Percentiles rank a stretch among this genome's conserved stretches.
These are phyloP conservation scores for Solanum okadae DNA, from an alignment of 257 asterid genomes.

Conservation along the genomic window DNA sequence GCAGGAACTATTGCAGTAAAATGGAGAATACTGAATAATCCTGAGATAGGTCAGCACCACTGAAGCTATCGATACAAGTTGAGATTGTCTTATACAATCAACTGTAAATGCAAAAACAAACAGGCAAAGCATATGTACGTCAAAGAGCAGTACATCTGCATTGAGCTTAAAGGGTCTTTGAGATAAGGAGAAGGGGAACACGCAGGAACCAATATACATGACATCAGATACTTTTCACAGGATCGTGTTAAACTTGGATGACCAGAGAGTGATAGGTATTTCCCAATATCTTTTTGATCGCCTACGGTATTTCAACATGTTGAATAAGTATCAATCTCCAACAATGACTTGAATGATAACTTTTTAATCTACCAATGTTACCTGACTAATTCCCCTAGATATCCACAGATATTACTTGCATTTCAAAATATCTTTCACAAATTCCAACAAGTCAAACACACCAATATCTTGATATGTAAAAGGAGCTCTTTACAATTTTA, in stretches of 20 bases:
- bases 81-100: not conserved
- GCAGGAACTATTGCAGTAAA: not conserved
- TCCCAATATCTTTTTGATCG: not conserved
- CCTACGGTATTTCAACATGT: not conserved
- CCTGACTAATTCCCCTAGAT: not conserved
- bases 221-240: not conserved
- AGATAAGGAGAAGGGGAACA: not conserved
- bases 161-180: not conserved
- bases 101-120: not conserved
- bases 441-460: not conserved
- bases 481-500: not conserved
- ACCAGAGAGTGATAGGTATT: not conserved
- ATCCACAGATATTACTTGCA: not conserved
- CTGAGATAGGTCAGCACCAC: not conserved
- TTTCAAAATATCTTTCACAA: not conserved
- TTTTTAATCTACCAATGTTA: not conserved
- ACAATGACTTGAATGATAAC: not conserved
- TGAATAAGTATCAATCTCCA: not conserved
- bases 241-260: not conserved
- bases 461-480: not conserved
- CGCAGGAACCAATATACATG: not conserved
- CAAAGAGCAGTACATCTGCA: not conserved
- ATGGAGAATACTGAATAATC: not conserved
- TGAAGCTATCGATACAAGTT: not conserved
- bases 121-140: not conserved